Conservation (phyloP, 352 stramenopile genomes). For the Thraustochytrium sp. region DNA sequence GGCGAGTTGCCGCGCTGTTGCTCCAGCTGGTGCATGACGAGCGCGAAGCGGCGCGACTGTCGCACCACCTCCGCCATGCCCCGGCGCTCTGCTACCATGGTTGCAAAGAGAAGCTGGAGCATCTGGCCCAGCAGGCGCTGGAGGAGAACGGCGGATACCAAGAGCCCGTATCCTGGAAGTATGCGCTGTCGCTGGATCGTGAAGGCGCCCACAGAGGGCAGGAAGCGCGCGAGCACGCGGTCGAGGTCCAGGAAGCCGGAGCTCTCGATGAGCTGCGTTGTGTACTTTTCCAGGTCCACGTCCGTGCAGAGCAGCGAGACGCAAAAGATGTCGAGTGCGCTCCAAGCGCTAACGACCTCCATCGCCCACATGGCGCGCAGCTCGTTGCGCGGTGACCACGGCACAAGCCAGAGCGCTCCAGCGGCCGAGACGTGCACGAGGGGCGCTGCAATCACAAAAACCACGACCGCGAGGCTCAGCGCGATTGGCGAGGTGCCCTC, state of each 20-base stretch:
- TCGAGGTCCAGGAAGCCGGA: not conserved
- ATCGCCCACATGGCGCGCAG: not conserved
- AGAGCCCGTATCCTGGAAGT: not conserved
- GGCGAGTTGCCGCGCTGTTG: not conserved
- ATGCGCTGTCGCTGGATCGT: not conserved
- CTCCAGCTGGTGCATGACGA: not conserved
- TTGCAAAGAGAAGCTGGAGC: not conserved
- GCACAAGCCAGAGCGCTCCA: not conserved
- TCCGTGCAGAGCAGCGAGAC: not conserved
- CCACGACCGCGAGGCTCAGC: not conserved
- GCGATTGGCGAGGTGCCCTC: not conserved
- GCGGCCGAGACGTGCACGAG: not conserved
- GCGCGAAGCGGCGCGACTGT: not conserved
- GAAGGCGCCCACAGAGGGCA: not conserved
- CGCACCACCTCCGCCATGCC: not conserved
- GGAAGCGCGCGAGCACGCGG: not conserved
- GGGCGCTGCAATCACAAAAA: slow-evolving; percentile 27
- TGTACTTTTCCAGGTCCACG: not conserved
- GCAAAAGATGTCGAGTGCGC: not conserved
- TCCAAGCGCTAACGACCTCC: slow-evolving; percentile 15
- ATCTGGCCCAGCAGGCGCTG: not conserved
- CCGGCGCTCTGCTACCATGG: not conserved
- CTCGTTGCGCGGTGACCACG: not conserved
- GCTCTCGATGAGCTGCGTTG: not conserved
- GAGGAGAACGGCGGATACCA: not conserved